Evolutionary conservation across 306 rosid species (phyloP), one percentile per base, ranked within the genome.

Genomic region (Clitoria ternatea): DNA sequence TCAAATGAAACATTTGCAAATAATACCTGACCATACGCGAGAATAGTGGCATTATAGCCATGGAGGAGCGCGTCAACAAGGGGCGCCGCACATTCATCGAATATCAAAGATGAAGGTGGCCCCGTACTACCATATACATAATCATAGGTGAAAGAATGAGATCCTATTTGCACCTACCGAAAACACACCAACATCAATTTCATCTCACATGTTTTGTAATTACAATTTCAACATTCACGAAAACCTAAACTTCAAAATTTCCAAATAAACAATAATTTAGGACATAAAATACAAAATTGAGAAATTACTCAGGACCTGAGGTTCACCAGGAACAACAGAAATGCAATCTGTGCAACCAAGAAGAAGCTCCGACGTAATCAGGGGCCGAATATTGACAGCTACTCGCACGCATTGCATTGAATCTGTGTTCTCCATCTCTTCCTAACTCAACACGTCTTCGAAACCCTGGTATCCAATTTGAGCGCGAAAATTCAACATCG

Each of bases 11-110:
- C 36, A 12, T 32, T 17, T 13, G 53, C 57, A 66, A 33, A 27
- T 39, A 53, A 50, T 55, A 95, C 99, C 97, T 95, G 99, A 33
- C 99, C 99, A 71, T 89, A 95, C 0, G 99, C 97, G 20, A 95
- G 96, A 52, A 95, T 97, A 1, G 99, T 95, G 36, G 99, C 97
- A 76, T 95, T 95, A 74, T 95, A 95, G 24, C 97, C 99, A 66
- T 83, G 85, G 69, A 95, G 83, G 10, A 95, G 84, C 0, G 97
- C 97, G 53, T 89, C 96, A 19, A 95, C 91, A 6, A 95, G 83
- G 2, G 97, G 97, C 27, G 96, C 91, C n/a, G 87, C 96, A 15
- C 97, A 87, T 33, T 86, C 97, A 1, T 89, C 87, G 13, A 82
- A 95, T 6, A 91, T 69, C 0, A 79, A 18, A 27, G 88, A 78